These are phyloP conservation scores for Kokia cookei DNA, from an alignment of 441 rosid genomes.

Conservation along the genomic window DNA sequence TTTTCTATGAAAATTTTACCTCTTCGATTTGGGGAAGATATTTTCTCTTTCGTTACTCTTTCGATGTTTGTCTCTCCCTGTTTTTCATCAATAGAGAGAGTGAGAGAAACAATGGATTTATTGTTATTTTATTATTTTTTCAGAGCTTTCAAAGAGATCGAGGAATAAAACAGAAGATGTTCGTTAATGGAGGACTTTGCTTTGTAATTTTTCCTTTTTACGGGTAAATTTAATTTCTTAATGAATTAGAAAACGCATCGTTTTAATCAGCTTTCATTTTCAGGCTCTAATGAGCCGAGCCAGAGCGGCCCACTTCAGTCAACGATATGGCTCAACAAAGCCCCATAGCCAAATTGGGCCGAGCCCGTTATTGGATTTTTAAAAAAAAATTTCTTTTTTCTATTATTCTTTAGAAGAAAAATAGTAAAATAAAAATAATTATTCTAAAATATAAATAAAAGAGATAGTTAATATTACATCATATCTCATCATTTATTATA, in stretches of 20 bases:
- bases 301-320: background rate
- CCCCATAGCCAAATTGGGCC: background rate
- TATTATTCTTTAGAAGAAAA: background rate
- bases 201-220: background rate
- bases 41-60: background rate
- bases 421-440: background rate
- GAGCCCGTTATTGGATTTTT: too few species aligned
- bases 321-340: background rate
- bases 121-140: background rate
- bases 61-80: background rate
- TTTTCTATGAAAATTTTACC: constrained; percentile 14
- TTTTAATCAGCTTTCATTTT: background rate
- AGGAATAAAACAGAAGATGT: background rate
- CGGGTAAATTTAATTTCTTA: background rate
- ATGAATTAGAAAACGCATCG: background rate
- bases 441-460: background rate
- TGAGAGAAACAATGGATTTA: too few species aligned
- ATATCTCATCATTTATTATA: background rate
- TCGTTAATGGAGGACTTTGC: background rate
- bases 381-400: too few species aligned
- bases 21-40: constrained; percentile 6
- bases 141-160: constrained; percentile 2
- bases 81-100: background rate
- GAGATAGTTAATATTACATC: background rate
- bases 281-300: background rate